A percentile compares a stretch with the other conserved stretches of the same genome.
Evolutionary conservation across 2,329 filamentous ascomycete genomes (phyloP).

Genomic region (Fusarium chaquense): DNA sequence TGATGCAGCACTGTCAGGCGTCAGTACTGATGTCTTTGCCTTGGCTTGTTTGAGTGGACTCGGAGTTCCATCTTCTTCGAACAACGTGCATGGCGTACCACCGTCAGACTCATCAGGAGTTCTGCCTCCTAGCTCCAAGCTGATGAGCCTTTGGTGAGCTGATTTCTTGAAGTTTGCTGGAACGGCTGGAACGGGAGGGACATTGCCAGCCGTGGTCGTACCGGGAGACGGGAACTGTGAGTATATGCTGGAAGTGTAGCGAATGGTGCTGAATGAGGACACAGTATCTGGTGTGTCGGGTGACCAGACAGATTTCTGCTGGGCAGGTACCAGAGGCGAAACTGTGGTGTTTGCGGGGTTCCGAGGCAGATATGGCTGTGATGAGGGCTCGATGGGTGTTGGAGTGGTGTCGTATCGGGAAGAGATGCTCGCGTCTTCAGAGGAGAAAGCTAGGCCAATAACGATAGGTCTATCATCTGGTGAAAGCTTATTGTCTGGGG

Average conservation of each 20-base stretch:
- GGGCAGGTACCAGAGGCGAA: conserved; percentile 43
- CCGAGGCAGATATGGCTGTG: conserved; percentile 12
- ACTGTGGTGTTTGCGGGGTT: conserved; percentile 21
- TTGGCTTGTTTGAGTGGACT: conserved; percentile 55
- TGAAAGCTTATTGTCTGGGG: conserved; percentile 65
- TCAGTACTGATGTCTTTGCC: conserved; percentile 53
- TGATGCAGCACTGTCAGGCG: conserved; percentile 64
- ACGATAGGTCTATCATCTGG: conserved; percentile 78
- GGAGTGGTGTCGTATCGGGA: conserved; percentile 60
- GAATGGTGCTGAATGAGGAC: conserved; percentile 56
- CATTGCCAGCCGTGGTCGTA: conserved; percentile 49
- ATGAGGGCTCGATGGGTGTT: conserved; percentile 42
- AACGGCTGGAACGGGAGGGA: conserved; percentile 71
- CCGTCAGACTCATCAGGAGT: conserved; percentile 62
- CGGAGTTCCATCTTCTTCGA: conserved; percentile 74
- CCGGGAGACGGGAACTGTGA: conserved; percentile 64
- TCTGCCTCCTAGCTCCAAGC: conserved; percentile 49
- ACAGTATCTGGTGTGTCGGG: conserved; percentile 69
- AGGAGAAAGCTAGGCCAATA: conserved; percentile 76
- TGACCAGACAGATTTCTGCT: conserved; percentile 68
- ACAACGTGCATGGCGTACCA: conserved; percentile 72
- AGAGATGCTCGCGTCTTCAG: conserved; percentile 53
- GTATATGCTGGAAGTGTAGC: conserved; percentile 70
- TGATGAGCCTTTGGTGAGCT: conserved; percentile 53
- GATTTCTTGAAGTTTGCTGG: conserved; percentile 58